These are phyloP conservation scores for Haplosporangium gracile DNA, from an alignment of 192 early-diverging fungal species.

Conservation along the genomic window DNA sequence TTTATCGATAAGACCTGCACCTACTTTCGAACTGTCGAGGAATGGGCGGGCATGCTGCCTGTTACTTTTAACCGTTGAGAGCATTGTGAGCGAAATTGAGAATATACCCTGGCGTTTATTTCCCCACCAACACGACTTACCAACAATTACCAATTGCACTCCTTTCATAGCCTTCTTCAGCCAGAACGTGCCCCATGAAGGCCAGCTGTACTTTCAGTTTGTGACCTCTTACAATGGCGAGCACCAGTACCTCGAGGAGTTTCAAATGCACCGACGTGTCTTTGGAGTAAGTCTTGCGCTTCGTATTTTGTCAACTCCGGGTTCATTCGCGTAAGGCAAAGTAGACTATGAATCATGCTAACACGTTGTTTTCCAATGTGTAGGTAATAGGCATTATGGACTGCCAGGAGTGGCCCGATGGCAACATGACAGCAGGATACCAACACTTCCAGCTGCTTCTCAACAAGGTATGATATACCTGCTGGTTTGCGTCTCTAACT, in stretches of 20 bases:
- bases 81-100: not conserved
- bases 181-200: slow-evolving; percentile 71
- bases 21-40: not conserved
- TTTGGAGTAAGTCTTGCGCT: slow-evolving; percentile 69
- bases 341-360: not conserved
- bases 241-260: slow-evolving; percentile 80
- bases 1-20: not conserved
- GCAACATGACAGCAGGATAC: slow-evolving; percentile 70
- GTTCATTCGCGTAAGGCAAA: not conserved
- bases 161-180: slow-evolving; percentile 65
- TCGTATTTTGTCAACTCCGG: not conserved
- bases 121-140: not conserved
- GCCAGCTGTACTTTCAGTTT: slow-evolving; percentile 80
- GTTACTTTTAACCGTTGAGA: not conserved
- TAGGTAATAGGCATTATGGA: slow-evolving; percentile 88
- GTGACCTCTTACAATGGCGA: slow-evolving; percentile 76
- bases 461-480: slow-evolving; percentile 64
- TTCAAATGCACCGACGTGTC: slow-evolving; percentile 79
- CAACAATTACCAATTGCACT: not conserved
- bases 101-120: not conserved
- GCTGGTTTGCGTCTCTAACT: not conserved
- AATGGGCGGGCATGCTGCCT: not conserved
- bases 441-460: slow-evolving; percentile 71
- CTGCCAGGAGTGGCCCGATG: slow-evolving; percentile 75
- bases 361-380: slow-evolving; percentile 2